Evolutionary conservation across 2,329 filamentous ascomycete species (phyloP).

Genomic region (Cytospora piceicola): DNA sequence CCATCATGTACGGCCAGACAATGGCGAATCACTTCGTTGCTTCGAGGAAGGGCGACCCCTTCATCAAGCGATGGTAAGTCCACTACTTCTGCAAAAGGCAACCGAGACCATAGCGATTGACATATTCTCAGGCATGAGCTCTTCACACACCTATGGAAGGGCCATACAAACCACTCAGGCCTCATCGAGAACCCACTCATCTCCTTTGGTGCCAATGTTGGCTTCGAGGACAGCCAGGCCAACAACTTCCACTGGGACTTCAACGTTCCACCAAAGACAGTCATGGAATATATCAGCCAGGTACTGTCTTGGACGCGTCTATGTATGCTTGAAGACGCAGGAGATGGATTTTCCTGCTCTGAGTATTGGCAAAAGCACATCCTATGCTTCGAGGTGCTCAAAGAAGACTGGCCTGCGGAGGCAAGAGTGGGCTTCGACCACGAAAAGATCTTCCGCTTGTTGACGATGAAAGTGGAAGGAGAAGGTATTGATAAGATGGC

Average conservation of each 20-base stretch:
- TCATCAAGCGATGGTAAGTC: background rate
- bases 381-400: background rate
- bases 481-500: too few relatives aligned
- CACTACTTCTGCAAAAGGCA: background rate
- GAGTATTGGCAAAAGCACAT: background rate
- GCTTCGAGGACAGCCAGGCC: background rate
- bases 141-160: background rate
- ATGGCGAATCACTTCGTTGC: background rate
- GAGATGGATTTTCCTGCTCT: background rate
- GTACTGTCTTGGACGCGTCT: background rate
- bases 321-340: background rate
- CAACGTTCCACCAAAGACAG: background rate
- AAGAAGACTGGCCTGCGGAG: background rate
- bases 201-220: background rate
- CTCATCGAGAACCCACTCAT: background rate
- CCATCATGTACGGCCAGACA: background rate
- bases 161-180: background rate
- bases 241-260: background rate
- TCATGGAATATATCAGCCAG: background rate
- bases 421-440: background rate
- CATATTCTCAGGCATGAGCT: background rate
- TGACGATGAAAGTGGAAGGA: too few relatives aligned
- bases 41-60: background rate
- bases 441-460: too few relatives aligned
- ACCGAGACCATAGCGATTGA: background rate